Evolutionary conservation across 192 early-diverging fungal genomes (phyloP).

Genomic region (Coemansia sp.): DNA sequence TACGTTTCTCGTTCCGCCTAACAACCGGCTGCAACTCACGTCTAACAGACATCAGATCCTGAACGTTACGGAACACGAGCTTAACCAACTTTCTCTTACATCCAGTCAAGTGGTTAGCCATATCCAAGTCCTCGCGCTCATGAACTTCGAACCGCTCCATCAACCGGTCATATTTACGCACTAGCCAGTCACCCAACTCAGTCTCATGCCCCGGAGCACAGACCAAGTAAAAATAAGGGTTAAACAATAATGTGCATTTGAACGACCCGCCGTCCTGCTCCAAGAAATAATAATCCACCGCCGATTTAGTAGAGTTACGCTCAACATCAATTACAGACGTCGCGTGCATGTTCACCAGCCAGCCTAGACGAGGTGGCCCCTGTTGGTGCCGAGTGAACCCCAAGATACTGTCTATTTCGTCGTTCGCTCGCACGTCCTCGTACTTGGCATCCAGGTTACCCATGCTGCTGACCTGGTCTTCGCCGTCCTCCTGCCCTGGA

Average conservation of each 20-base stretch:
- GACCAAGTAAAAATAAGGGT: slow-evolving; percentile 90
- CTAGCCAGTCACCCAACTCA: slow-evolving; percentile 86
- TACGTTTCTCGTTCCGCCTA: slow-evolving; percentile 67
- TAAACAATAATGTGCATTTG: slow-evolving; percentile 82
- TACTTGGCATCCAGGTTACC: slow-evolving; percentile 28
- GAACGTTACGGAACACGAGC: slow-evolving; percentile 82
- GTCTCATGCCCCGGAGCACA: slow-evolving; percentile 75
- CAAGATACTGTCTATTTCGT: slow-evolving; percentile 63
- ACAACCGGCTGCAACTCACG: slow-evolving; percentile 72
- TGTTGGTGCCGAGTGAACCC: slow-evolving; percentile 73
- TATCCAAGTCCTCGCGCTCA: slow-evolving; percentile 82
- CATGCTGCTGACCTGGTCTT: slow-evolving; percentile 20
- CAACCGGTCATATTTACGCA: slow-evolving; percentile 67
- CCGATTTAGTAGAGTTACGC: slow-evolving; percentile 66
- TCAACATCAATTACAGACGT: slow-evolving; percentile 69
- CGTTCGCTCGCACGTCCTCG: slow-evolving; percentile 34
- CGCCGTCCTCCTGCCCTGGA: slow-evolving; percentile 3
- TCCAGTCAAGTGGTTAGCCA: slow-evolving; percentile 91
- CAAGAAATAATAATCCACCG: slow-evolving; percentile 92
- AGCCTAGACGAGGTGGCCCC: slow-evolving; percentile 77
- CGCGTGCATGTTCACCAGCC: slow-evolving; percentile 96
- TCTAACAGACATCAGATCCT: slow-evolving; percentile 76
- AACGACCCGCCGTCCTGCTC: slow-evolving; percentile 88
- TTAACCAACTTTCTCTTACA: slow-evolving; percentile 71
- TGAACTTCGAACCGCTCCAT: slow-evolving; percentile 67